Evolutionary conservation across 352 stramenopile genomes (phyloP).

Genomic region (Phytophthora cactorum): DNA sequence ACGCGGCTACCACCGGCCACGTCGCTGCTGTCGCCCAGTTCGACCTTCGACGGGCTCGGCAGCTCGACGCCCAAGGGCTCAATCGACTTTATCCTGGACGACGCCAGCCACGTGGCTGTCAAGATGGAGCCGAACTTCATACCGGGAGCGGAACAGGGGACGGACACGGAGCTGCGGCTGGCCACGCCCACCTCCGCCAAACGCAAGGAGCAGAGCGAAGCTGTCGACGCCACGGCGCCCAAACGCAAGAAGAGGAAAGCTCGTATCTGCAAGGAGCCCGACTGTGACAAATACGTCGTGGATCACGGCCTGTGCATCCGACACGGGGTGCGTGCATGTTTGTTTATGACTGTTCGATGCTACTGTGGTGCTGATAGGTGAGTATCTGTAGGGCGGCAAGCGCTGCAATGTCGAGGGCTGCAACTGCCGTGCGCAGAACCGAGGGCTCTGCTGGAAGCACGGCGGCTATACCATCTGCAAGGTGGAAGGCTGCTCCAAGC

Average conservation of each 20-base stretch:
- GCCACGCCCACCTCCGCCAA: slow-evolving; percentile 14
- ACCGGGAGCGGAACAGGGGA: background rate
- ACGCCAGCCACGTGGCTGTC: slow-evolving; percentile 13
- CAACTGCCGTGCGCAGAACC: slow-evolving; percentile 60
- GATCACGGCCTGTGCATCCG: slow-evolving; percentile 60
- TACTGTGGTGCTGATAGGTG: slow-evolving; percentile 3
- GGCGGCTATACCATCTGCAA: slow-evolving; percentile 60
- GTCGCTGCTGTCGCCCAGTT: slow-evolving; percentile 19
- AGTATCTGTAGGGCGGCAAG: slow-evolving; percentile 46
- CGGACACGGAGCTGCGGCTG: slow-evolving; percentile 14
- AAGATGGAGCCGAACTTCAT: slow-evolving; percentile 22
- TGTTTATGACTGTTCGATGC: slow-evolving; percentile 1
- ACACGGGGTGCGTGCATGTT: slow-evolving; percentile 26
- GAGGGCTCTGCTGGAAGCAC: slow-evolving; percentile 49
- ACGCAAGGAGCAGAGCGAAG: slow-evolving; percentile 3
- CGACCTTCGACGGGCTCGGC: slow-evolving; percentile 6
- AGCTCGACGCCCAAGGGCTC: slow-evolving; percentile 33
- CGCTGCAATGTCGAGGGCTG: slow-evolving; percentile 57
- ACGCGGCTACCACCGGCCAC: slow-evolving; percentile 13
- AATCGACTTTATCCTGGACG: slow-evolving; percentile 40
- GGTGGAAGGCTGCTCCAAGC: slow-evolving; percentile 59
- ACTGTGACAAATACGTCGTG: slow-evolving; percentile 66
- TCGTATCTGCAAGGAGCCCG: slow-evolving; percentile 53
- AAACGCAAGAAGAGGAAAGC: slow-evolving; percentile 51
- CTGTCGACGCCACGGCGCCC: slow-evolving; percentile 5